These are phyloP conservation scores for Acacia melanoxylon DNA, from an alignment of 306 rosid species.

Conservation along the genomic window DNA sequence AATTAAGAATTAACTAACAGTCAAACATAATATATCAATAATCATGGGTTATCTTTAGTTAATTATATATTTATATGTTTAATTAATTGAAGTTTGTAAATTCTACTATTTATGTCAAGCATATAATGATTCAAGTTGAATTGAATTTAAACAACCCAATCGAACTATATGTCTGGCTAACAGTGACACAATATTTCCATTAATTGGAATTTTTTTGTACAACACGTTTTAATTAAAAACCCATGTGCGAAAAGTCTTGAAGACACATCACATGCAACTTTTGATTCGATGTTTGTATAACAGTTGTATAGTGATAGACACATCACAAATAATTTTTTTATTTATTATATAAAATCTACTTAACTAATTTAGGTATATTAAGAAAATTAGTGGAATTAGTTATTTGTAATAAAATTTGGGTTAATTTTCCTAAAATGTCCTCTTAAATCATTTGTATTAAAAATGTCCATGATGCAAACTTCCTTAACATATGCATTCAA, in stretches of 20 bases:
- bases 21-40: conserved; percentile 11
- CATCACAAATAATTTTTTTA: not conserved
- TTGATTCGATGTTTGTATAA: not conserved
- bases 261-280: conserved; percentile 37
- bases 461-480: too few relatives aligned
- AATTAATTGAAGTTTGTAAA: not conserved
- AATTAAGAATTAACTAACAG: not conserved
- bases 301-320: conserved; percentile 17
- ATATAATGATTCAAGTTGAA: not conserved
- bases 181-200: not conserved
- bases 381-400: too few relatives aligned
- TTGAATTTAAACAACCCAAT: not conserved
- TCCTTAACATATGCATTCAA: too few relatives aligned
- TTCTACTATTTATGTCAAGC: not conserved
- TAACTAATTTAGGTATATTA: too few relatives aligned
- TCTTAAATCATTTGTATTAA: too few relatives aligned
- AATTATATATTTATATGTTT: not conserved
- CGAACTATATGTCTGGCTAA: not conserved
- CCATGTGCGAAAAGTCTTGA: conserved; percentile 20
- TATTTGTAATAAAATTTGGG: too few relatives aligned
- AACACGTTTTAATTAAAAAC: conserved; percentile 27
- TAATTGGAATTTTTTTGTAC: not conserved
- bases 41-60: not conserved
- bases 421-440: too few relatives aligned
- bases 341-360: too few relatives aligned